These are phyloP conservation scores for Starmerella floricola DNA, from an alignment of 805 yeast species.

Conservation along the genomic window DNA sequence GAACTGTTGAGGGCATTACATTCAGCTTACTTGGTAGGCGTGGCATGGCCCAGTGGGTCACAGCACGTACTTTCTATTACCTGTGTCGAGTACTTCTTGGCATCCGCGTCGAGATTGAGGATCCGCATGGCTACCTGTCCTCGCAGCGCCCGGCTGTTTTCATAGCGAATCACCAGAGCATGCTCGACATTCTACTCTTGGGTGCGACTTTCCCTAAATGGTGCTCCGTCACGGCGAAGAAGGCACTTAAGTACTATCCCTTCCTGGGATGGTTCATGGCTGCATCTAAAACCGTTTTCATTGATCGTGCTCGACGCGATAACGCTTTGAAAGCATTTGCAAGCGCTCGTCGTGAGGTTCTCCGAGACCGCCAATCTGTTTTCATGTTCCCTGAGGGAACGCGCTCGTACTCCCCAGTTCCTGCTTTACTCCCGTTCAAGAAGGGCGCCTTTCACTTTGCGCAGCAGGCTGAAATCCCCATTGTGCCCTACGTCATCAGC, in stretches of 20 bases:
- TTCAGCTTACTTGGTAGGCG: slow-evolving; percentile 60
- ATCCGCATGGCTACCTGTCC: slow-evolving; percentile 39
- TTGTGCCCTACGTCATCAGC: slow-evolving; percentile 77
- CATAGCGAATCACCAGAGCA: slow-evolving; percentile 83
- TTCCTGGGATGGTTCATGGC: slow-evolving; percentile 95
- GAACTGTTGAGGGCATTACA: slow-evolving; percentile 44
- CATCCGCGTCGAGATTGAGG: slow-evolving; percentile 53
- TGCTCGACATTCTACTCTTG: slow-evolving; percentile 67
- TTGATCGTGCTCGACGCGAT: slow-evolving; percentile 67
- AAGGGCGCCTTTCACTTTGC: slow-evolving; percentile 98
- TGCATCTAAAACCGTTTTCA: slow-evolving; percentile 77
- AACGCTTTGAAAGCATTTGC: slow-evolving; percentile 67
- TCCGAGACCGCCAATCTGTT: slow-evolving; percentile 53
- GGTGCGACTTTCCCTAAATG: slow-evolving; percentile 79
- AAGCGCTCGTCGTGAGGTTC: slow-evolving; percentile 51
- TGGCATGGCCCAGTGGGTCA: slow-evolving; percentile 75
- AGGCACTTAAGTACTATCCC: slow-evolving; percentile 71
- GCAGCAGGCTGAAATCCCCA: slow-evolving; percentile 77
- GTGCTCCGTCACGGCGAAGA: slow-evolving; percentile 86
- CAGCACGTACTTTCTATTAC: slow-evolving; percentile 69
- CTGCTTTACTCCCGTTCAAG: slow-evolving; percentile 74
- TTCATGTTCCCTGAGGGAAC: slow-evolving; percentile 98
- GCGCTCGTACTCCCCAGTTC: slow-evolving; percentile 59
- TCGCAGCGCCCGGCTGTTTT: slow-evolving; percentile 57
- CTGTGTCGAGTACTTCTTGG: slow-evolving; percentile 53